These are phyloP conservation scores for Rhizopus delemar DNA, from an alignment of 371 early-diverging fungal genomes.

Conservation along the genomic window DNA sequence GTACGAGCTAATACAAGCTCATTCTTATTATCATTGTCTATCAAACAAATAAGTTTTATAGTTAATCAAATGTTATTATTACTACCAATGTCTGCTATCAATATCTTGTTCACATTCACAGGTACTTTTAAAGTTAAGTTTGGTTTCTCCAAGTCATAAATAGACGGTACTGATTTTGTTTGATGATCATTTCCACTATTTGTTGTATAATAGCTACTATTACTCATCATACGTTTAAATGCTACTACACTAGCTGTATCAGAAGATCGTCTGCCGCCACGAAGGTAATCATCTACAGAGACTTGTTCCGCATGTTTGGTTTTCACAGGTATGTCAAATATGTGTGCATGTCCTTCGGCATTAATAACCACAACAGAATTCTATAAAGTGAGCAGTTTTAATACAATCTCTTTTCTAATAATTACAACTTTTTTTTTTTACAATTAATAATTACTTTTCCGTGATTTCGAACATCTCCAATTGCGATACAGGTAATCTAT, in stretches of 20 bases:
- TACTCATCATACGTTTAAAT: slow-evolving; percentile 38
- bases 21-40: slow-evolving; percentile 74
- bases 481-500: slow-evolving; percentile 69
- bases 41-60: not conserved
- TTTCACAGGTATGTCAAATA: slow-evolving; percentile 57
- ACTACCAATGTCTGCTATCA: slow-evolving; percentile 75
- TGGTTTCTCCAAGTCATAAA: slow-evolving; percentile 57
- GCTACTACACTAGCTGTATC: slow-evolving; percentile 46
- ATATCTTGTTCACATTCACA: slow-evolving; percentile 74
- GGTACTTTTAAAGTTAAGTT: slow-evolving; percentile 74
- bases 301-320: slow-evolving; percentile 26
- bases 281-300: slow-evolving; percentile 42
- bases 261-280: slow-evolving; percentile 40
- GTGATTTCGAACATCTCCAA: slow-evolving; percentile 67
- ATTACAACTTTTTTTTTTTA: not conserved
- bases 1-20: slow-evolving; percentile 81
- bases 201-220: slow-evolving; percentile 3
- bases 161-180: slow-evolving; percentile 13
- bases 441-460: slow-evolving; percentile 43
- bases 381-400: slow-evolving; percentile 11
- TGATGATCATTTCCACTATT: slow-evolving; percentile 5
- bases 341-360: slow-evolving; percentile 69
- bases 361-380: slow-evolving; percentile 68
- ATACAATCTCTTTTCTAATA: not conserved
- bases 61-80: not conserved